These are phyloP conservation scores for Theobroma cacao DNA, from an alignment of 345 rosid genomes.

Conservation along the genomic window DNA sequence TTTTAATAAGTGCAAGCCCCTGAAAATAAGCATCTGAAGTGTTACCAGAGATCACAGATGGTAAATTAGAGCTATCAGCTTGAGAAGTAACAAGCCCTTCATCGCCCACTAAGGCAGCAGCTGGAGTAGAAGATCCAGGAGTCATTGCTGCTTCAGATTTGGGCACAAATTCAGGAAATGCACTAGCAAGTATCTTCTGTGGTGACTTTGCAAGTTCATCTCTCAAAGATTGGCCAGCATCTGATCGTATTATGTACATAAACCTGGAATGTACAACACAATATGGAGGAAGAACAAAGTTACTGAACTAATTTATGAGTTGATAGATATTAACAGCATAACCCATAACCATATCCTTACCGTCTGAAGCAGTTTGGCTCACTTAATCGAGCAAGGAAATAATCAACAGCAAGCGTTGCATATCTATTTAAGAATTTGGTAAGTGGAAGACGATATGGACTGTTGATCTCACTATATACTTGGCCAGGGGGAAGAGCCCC, in stretches of 20 bases:
- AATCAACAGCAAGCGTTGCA: slow-evolving; percentile 91
- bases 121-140: slow-evolving; percentile 56
- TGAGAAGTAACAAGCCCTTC: slow-evolving; percentile 54
- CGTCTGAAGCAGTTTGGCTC: slow-evolving; percentile 92
- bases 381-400: slow-evolving; percentile 86
- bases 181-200: slow-evolving; percentile 78
- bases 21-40: slow-evolving; percentile 85
- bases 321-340: background rate
- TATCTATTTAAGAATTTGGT: slow-evolving; percentile 91
- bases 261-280: slow-evolving; percentile 51
- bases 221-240: slow-evolving; percentile 92
- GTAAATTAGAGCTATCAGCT: slow-evolving; percentile 51
- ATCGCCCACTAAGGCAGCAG: slow-evolving; percentile 58
- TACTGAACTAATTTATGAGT: background rate
- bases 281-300: slow-evolving; percentile 5
- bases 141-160: slow-evolving; percentile 55
- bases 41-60: slow-evolving; percentile 39
- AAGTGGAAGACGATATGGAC: slow-evolving; percentile 97
- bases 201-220: slow-evolving; percentile 96
- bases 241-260: slow-evolving; percentile 91
- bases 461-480: slow-evolving; percentile 93
- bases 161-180: slow-evolving; percentile 80
- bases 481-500: slow-evolving; percentile 84
- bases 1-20: slow-evolving; percentile 89
- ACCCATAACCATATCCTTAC: slow-evolving; percentile 46